phyloP scores from a whole-genome alignment of 2,329 filamentous ascomycete species.

The Myotisia sp. region DNA sequence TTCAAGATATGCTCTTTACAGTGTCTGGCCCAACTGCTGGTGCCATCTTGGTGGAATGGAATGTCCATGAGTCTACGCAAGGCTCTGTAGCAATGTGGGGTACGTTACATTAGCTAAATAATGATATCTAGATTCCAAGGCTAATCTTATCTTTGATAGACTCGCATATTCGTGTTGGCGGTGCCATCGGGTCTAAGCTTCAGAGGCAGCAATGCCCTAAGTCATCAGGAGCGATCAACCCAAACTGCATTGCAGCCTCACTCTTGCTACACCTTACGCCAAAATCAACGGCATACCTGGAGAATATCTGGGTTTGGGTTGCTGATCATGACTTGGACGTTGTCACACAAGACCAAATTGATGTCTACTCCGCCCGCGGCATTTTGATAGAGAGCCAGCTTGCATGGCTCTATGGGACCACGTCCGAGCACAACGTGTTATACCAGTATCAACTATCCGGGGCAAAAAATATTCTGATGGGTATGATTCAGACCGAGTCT shows the following conservation, averaged over 20 bases:
- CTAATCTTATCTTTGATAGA: conserved; percentile 17
- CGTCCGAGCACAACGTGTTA: conserved; percentile 51
- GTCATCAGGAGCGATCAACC: conserved; percentile 24
- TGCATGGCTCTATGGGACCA: conserved; percentile 24
- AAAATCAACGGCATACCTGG: conserved; percentile 27
- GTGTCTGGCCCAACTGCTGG: conserved; percentile 23
- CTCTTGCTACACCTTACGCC: conserved; percentile 51
- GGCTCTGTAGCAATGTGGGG: conserved; percentile 13
- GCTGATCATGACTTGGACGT: conserved; percentile 7
- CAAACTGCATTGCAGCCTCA: conserved; percentile 19
- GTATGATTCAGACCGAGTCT: conserved; percentile 54
- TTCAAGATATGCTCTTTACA: conserved; percentile 24
- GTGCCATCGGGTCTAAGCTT: conserved; percentile 23
- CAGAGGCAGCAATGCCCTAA: conserved; percentile 21
- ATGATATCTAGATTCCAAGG: conserved; percentile 3
- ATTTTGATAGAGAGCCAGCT: conserved; percentile 36
- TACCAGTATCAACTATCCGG: conserved; percentile 55
- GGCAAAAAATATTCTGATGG: conserved; percentile 48
- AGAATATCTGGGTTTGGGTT: conserved; percentile 18
- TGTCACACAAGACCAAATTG: conserved; percentile 34
- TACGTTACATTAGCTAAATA: too few species aligned
- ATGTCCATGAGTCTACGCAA: conserved; percentile 18
- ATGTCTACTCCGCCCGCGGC: conserved; percentile 41
- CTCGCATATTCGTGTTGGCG: conserved; percentile 27
- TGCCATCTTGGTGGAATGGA: conserved; percentile 26